Evolutionary conservation across 352 stramenopile species (phyloP).

Genomic region (Globisporangium cylindrosporum): DNA sequence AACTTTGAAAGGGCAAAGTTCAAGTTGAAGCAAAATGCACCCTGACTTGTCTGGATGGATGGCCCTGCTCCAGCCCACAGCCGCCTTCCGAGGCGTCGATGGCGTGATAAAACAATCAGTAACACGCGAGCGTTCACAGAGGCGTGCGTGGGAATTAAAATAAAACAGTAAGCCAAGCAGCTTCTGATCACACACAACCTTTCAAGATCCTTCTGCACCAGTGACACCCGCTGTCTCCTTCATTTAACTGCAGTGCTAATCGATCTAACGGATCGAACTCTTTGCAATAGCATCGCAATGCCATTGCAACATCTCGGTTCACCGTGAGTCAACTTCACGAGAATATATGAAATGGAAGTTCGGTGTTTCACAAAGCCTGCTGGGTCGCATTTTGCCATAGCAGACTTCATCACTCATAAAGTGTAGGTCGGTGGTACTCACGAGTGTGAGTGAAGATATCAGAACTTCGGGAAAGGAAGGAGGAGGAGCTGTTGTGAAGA

Average conservation of each 20-base stretch:
- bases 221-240: not conserved
- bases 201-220: not conserved
- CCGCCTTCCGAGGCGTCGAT: not conserved
- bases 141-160: not conserved
- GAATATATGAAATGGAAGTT: not conserved
- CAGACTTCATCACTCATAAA: not conserved
- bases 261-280: not conserved
- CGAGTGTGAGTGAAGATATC: not conserved
- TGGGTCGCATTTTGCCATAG: too few relatives aligned
- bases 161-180: not conserved
- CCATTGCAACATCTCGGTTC: not conserved
- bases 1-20: slow-evolving; percentile 5
- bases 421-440: not conserved
- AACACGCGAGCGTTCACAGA: not conserved
- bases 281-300: not conserved
- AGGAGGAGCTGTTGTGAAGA: not conserved
- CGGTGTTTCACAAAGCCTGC: not conserved
- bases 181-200: not conserved
- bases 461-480: not conserved
- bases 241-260: not conserved
- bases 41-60: not conserved
- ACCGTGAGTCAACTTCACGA: not conserved
- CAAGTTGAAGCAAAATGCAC: not conserved
- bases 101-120: not conserved
- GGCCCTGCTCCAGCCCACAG: not conserved